Evolutionary conservation across 805 yeast species (phyloP).

Genomic region (Wickerhamiella parazyma): DNA sequence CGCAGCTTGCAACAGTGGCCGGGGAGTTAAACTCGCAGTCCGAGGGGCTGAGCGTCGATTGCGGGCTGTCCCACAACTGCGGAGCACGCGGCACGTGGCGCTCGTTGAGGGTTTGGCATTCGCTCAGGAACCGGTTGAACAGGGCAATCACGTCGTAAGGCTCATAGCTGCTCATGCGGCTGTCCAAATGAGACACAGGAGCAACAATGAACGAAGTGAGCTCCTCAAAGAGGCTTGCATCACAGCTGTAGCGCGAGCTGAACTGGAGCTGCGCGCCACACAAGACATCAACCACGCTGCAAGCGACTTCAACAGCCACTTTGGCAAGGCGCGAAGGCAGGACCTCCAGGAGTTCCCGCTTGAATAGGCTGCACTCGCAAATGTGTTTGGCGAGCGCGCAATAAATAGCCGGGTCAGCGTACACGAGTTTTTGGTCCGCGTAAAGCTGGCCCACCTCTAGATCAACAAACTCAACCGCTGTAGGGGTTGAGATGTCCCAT

Average conservation of each 20-base stretch:
- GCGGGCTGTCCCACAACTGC: background rate
- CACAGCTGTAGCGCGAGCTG: slow-evolving; percentile 9
- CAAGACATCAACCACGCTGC: slow-evolving; percentile 16
- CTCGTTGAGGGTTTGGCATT: background rate
- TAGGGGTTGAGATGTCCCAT: slow-evolving; percentile 60
- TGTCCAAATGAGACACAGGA: slow-evolving; percentile 14
- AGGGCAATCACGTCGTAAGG: slow-evolving; percentile 6
- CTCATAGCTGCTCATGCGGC: background rate
- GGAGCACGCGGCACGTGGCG: background rate
- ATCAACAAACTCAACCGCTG: slow-evolving; percentile 34
- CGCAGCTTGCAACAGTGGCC: slow-evolving; percentile 5
- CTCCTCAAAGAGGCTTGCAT: slow-evolving; percentile 18
- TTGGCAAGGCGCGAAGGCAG: slow-evolving; percentile 25
- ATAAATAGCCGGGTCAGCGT: slow-evolving; percentile 9
- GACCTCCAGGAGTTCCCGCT: slow-evolving; percentile 21
- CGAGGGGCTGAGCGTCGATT: background rate
- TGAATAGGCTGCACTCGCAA: slow-evolving; percentile 27
- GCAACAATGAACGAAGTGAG: slow-evolving; percentile 16
- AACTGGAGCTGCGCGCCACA: slow-evolving; percentile 15
- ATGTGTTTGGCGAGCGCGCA: slow-evolving; percentile 24
- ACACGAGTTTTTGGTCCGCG: slow-evolving; percentile 7
- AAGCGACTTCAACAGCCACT: slow-evolving; percentile 27
- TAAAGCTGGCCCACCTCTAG: slow-evolving; percentile 9
- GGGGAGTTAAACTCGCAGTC: slow-evolving; percentile 5
- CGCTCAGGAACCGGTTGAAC: slow-evolving; percentile 4